These are phyloP conservation scores for Chaetomium strumarium DNA, from an alignment of 2,329 filamentous ascomycete genomes.

Conservation along the genomic window DNA sequence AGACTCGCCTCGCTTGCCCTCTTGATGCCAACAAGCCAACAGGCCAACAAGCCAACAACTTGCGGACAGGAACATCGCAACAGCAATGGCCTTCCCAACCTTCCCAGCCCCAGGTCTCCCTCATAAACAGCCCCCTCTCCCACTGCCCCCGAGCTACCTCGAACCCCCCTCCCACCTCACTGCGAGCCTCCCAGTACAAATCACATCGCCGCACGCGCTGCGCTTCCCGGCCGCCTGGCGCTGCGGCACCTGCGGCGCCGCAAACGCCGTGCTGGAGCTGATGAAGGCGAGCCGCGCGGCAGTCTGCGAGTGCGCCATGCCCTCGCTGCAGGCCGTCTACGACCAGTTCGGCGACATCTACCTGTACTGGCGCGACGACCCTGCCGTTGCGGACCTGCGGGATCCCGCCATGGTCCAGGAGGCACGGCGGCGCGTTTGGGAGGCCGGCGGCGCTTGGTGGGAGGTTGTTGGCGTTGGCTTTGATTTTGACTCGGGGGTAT, in stretches of 20 bases:
- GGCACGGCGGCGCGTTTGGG: conserved; percentile 22
- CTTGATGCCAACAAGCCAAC: too few relatives aligned
- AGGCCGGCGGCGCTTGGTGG: conserved; percentile 16
- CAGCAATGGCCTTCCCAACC: background rate
- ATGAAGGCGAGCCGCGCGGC: background rate
- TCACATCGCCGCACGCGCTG: conserved; percentile 9
- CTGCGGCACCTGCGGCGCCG: conserved; percentile 23
- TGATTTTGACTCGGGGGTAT: background rate
- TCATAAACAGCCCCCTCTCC: background rate
- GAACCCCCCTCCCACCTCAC: background rate
- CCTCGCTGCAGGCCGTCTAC: conserved; percentile 25
- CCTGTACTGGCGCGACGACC: conserved; percentile 25
- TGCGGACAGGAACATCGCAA: background rate
- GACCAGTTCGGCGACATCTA: conserved; percentile 26
- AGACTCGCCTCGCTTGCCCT: too few relatives aligned
- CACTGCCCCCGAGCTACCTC: background rate
- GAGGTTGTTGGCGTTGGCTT: background rate
- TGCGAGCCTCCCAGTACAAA: background rate
- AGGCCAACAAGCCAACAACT: too few relatives aligned
- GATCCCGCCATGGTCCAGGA: conserved; percentile 21
- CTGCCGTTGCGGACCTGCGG: conserved; percentile 20
- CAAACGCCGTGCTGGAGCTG: conserved; percentile 17
- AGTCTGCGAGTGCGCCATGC: conserved; percentile 16
- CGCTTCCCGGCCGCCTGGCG: conserved; percentile 24
- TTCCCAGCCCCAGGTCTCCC: background rate